Percentiles rank a stretch among this genome's conserved stretches.
These are phyloP conservation scores for Talaromyces sp. DNA, from an alignment of 2,329 filamentous ascomycete genomes.

Conservation along the genomic window DNA sequence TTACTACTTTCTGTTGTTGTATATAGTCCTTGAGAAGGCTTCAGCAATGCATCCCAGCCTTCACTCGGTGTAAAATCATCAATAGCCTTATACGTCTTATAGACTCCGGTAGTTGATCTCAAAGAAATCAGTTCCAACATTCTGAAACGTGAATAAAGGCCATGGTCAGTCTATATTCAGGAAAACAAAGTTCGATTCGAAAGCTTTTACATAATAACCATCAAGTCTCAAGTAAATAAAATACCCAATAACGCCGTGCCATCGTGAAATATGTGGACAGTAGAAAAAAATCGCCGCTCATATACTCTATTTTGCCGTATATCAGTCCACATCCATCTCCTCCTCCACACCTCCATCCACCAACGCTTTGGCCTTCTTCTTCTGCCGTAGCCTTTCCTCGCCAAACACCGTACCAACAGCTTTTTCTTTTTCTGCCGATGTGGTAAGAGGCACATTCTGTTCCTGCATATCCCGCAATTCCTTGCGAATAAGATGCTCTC, in stretches of 20 bases:
- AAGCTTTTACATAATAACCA: background rate
- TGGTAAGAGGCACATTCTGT: conserved; percentile 26
- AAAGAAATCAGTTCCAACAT: background rate
- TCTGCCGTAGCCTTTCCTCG: conserved; percentile 38
- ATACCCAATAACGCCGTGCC: conserved; percentile 21
- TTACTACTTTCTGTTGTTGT: background rate
- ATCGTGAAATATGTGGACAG: conserved; percentile 16
- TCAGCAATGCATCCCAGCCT: background rate
- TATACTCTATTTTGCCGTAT: background rate
- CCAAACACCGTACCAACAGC: conserved; percentile 32
- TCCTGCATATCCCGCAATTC: conserved; percentile 56
- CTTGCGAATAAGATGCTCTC: conserved; percentile 84
- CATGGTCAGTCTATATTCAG: background rate
- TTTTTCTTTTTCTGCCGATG: conserved; percentile 29
- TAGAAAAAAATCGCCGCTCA: conserved; percentile 7
- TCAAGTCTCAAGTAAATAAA: conserved; percentile 14
- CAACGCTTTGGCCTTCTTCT: conserved; percentile 42
- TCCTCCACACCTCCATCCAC: conserved; percentile 43
- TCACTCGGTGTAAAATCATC: no score
- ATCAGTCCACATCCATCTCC: conserved; percentile 46
- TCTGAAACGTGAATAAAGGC: background rate
- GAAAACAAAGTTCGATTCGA: background rate
- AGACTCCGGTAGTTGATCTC: background rate
- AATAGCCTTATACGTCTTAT: background rate
- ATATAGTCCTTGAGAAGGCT: background rate